Evolutionary conservation across 208 protist genomes (phyloP).

Genomic region (Phytomonas serpens): DNA sequence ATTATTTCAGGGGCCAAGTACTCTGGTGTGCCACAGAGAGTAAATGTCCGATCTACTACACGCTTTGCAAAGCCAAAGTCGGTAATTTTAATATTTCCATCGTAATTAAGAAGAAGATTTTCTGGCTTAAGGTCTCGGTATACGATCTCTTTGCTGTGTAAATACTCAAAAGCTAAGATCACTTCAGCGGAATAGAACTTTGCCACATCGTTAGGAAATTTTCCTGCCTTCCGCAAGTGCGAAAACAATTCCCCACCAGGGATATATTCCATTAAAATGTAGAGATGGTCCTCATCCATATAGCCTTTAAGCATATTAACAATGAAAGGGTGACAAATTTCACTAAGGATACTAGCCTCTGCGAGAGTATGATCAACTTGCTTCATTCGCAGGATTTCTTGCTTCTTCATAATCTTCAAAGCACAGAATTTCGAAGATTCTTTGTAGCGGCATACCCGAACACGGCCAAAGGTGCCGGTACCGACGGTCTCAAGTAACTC

Average conservation of each 20-base stretch:
- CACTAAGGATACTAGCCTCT: constrained; percentile 92
- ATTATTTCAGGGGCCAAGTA: constrained; percentile 86
- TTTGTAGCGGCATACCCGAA: constrained; percentile 89
- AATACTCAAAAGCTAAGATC: constrained; percentile 74
- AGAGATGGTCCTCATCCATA: constrained; percentile 91
- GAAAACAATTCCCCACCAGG: constrained; percentile 90
- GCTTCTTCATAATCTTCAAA: constrained; percentile 89
- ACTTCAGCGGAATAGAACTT: constrained; percentile 93
- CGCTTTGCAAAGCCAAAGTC: constrained; percentile 88
- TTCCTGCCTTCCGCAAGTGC: constrained; percentile 85
- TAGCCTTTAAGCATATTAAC: constrained; percentile 94
- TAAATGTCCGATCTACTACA: constrained; percentile 74
- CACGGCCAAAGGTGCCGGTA: constrained; percentile 92
- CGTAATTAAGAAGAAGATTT: constrained; percentile 72
- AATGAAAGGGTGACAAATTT: constrained; percentile 93
- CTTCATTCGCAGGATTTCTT: constrained; percentile 87
- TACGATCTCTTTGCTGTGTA: constrained; percentile 75
- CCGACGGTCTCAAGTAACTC: constrained; percentile 88
- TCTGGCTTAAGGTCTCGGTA: constrained; percentile 89
- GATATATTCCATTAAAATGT: constrained; percentile 93
- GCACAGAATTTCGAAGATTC: constrained; percentile 72
- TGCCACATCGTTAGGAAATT: constrained; percentile 88
- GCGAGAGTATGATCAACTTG: constrained; percentile 89
- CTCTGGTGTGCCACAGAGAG: constrained; percentile 77
- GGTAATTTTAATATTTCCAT: constrained; percentile 85